Conservation (phyloP, 306 rosid genomes). For the Trifolium pratense region DNA sequence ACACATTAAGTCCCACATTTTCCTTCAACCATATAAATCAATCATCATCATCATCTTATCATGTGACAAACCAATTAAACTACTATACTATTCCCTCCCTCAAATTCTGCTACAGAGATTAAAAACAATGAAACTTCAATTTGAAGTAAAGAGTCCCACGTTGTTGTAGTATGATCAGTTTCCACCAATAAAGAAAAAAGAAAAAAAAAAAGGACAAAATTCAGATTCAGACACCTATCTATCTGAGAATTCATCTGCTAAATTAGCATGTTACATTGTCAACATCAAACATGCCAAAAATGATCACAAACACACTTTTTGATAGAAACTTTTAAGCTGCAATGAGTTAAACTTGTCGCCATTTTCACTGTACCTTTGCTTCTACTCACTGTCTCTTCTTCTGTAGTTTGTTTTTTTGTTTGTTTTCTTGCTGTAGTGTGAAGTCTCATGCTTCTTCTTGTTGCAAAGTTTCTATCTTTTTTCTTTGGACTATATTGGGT, state of each 20-base stretch:
- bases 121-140: constrained; percentile 41
- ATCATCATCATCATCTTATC: neutral
- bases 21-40: constrained; percentile 17
- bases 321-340: constrained; percentile 49
- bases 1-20: constrained; percentile 23
- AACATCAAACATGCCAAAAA: constrained; percentile 50
- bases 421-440: constrained; percentile 10
- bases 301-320: constrained; percentile 21
- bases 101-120: constrained; percentile 7
- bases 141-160: constrained; percentile 43
- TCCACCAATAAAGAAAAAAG: constrained; percentile 18
- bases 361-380: constrained; percentile 53
- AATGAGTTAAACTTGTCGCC: constrained; percentile 33
- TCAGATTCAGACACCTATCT: constrained; percentile 26
- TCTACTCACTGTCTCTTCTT: constrained; percentile 48
- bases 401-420: neutral
- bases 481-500: constrained; percentile 27
- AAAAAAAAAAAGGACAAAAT: neutral
- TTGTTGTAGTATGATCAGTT: constrained; percentile 19
- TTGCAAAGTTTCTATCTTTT: constrained; percentile 38
- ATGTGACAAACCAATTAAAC: neutral
- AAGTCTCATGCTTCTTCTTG: constrained; percentile 36
- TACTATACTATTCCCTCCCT: neutral
- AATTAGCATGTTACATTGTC: constrained; percentile 21
- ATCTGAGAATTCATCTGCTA: constrained; percentile 30